phyloP scores from a whole-genome alignment of 2,329 filamentous ascomycete genomes.

The Trichoderma sp. region DNA sequence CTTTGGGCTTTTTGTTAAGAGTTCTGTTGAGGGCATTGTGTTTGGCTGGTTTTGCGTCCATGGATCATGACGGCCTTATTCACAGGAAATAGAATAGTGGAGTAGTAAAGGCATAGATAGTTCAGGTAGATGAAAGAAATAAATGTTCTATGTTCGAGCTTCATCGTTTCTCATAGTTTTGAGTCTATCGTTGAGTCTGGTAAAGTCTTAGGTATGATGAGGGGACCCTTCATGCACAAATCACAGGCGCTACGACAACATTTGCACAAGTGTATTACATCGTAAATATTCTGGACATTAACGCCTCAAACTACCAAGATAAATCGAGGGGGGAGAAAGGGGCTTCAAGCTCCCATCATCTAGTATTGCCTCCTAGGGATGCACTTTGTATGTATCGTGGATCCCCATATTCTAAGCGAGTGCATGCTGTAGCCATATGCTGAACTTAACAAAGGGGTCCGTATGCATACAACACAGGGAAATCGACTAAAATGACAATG shows the following conservation, averaged over 20 bases:
- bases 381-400: not conserved
- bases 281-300: not conserved
- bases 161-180: not conserved
- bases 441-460: not conserved
- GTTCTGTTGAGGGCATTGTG: not conserved
- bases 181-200: not conserved
- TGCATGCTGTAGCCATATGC: slow-evolving; percentile 12
- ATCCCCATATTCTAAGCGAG: slow-evolving; percentile 10
- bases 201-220: not conserved
- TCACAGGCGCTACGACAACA: not conserved
- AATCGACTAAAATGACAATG: not conserved
- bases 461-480: not conserved
- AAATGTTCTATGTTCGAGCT: not conserved
- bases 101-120: not conserved
- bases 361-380: not conserved
- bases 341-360: not conserved
- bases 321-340: not conserved
- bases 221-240: not conserved
- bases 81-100: not conserved
- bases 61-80: not conserved
- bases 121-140: not conserved
- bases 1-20: not conserved
- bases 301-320: not conserved
- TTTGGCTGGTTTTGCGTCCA: not conserved
- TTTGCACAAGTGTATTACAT: not conserved